These are phyloP conservation scores for Geosmithia morbida DNA, from an alignment of 2,329 filamentous ascomycete genomes.

Conservation along the genomic window DNA sequence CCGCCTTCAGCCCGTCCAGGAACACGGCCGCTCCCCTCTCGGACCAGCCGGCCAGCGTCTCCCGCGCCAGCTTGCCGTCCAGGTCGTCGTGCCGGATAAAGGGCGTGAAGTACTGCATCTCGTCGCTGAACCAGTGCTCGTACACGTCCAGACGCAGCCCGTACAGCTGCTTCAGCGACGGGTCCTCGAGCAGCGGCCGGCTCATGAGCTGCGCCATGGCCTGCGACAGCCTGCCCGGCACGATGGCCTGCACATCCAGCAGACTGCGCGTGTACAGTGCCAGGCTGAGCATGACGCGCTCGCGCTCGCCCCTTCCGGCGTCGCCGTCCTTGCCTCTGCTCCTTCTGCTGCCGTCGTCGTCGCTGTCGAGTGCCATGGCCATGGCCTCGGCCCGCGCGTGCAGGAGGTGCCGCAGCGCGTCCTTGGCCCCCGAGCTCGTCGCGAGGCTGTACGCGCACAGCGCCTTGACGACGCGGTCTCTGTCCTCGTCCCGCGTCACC, in stretches of 20 bases:
- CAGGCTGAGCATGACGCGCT: conserved; percentile 48
- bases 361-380: conserved; percentile 40
- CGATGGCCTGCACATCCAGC: conserved; percentile 60
- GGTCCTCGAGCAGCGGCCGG: conserved; percentile 57
- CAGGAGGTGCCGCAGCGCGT: conserved; percentile 68
- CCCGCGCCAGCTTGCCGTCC: conserved; percentile 41
- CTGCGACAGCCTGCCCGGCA: conserved; percentile 58
- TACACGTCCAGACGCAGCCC: conserved; percentile 66
- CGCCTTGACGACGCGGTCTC: conserved; percentile 50
- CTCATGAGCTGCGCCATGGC: conserved; percentile 55
- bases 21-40: conserved; percentile 43
- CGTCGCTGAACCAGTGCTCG: conserved; percentile 66
- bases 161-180: conserved; percentile 48
- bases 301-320: conserved; percentile 20
- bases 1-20: conserved; percentile 44
- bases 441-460: conserved; percentile 72
- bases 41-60: conserved; percentile 51
- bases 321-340: conserved; percentile 15
- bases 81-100: conserved; percentile 75
- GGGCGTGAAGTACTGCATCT: conserved; percentile 73
- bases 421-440: conserved; percentile 64
- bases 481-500: conserved; percentile 33
- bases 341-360: conserved; percentile 24
- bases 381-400: conserved; percentile 58
- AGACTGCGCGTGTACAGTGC: conserved; percentile 65